Conservation (phyloP, 2,329 filamentous ascomycete genomes). For the Grosmannia serpens region DNA sequence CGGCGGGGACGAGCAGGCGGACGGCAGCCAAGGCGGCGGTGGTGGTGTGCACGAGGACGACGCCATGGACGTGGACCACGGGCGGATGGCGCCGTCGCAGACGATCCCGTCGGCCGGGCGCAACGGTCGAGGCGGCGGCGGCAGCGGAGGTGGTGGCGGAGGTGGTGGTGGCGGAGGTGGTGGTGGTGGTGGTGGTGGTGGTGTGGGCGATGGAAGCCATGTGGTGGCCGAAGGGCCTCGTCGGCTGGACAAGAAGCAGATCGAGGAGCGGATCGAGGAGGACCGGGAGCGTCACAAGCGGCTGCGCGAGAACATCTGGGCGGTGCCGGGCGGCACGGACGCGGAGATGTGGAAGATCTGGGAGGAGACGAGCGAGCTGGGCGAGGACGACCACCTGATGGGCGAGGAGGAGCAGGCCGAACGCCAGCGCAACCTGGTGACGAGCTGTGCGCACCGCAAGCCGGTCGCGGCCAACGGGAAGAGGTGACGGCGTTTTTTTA, state of each 20-base stretch:
- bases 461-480: not conserved
- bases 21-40: not conserved
- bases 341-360: constrained; percentile 69
- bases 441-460: constrained; percentile 25
- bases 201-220: not conserved
- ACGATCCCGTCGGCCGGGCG: constrained; percentile 22
- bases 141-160: not conserved
- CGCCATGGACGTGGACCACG: constrained; percentile 20
- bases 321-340: constrained; percentile 55
- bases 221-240: constrained; percentile 10
- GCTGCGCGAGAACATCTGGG: constrained; percentile 86
- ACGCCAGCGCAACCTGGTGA: constrained; percentile 24
- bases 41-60: constrained; percentile 17
- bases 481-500: not conserved
- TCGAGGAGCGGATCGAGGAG: constrained; percentile 94
- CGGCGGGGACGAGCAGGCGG: not conserved
- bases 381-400: constrained; percentile 72
- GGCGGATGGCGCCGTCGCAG: constrained; percentile 29
- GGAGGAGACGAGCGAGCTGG: constrained; percentile 78
- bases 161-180: not conserved
- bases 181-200: constrained; percentile 4
- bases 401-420: constrained; percentile 60
- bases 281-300: constrained; percentile 92
- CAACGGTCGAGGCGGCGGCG: not conserved
- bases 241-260: constrained; percentile 68